Percentiles rank a stretch among this genome's conserved stretches.
Conservation (phyloP, 352 stramenopile species). For the Aphanomyces invadans region DNA sequence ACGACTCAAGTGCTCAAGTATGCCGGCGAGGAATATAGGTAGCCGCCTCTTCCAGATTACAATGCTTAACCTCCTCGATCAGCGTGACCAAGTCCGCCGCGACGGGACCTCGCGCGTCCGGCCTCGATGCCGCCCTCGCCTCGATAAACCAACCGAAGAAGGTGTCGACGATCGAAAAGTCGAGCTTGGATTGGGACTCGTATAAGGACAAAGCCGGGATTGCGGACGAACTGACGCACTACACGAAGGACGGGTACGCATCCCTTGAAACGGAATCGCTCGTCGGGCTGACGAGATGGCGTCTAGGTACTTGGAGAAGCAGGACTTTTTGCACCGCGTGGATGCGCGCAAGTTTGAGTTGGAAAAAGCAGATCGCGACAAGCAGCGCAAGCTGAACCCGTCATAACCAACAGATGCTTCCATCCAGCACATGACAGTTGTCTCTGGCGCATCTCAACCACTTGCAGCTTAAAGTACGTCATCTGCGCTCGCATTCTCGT, state of each 20-base stretch:
- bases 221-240: slow-evolving; percentile 88
- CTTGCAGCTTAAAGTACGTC: too few relatives aligned
- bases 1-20: slow-evolving; percentile 74
- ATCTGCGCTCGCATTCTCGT: too few relatives aligned
- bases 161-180: slow-evolving; percentile 93
- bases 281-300: too few relatives aligned
- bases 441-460: too few relatives aligned
- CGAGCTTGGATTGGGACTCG: slow-evolving; percentile 91
- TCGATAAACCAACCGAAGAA: slow-evolving; percentile 86
- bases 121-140: slow-evolving; percentile 80
- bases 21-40: slow-evolving; percentile 76
- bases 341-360: slow-evolving; percentile 86
- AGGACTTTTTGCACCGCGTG: slow-evolving; percentile 90
- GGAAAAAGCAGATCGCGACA: slow-evolving; percentile 81
- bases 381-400: slow-evolving; percentile 22
- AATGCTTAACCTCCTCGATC: slow-evolving; percentile 28
- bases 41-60: slow-evolving; percentile 10
- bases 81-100: slow-evolving; percentile 24
- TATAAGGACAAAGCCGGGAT: slow-evolving; percentile 91
- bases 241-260: slow-evolving; percentile 86
- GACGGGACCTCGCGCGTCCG: slow-evolving; percentile 19
- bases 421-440: too few relatives aligned
- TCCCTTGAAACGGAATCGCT: too few relatives aligned
- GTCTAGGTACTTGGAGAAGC: slow-evolving; percentile 88
- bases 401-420: slow-evolving; percentile 44